Evolutionary conservation across 495 filamentous ascomycete genomes (phyloP), one percentile per base, ranked within the genome.

Genomic region (Penicillium paxilli): DNA sequence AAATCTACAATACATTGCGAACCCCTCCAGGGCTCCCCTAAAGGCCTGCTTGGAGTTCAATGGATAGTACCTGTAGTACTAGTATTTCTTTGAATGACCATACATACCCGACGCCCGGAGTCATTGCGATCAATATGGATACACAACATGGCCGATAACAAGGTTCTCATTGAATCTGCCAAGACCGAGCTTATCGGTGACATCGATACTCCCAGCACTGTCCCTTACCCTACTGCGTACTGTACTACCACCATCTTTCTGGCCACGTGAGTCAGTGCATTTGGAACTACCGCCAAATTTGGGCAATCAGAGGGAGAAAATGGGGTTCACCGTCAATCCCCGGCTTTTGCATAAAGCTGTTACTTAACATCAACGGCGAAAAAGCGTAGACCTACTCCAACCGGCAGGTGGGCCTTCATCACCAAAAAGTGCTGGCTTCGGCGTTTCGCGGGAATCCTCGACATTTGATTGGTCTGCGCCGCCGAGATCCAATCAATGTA

Each of bases 381-480:
- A 46, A 51, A 37, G 61, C 58, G 54, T 67, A 65, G 58, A 67
- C 64, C 54, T 67, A 59, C 64, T 67, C 49, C 40, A 67, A 64
- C 51, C 53, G 64, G 35, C 7, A 38, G 35, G 35, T 38, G 35
- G 35, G 35, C 58, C 58, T 12, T 56, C 12, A 33, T 51, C 38
- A 51, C 17, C 16, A 22, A 16, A 14, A 17, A 28, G 7, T 41
- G 45, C 42, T 35, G 41, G 60, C 30, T n/a, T 67, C 64, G 64
- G 64, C 58, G 64, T 57, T 64, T 67, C 45, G 38, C 10, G 2
- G 16, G n/a, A 2, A 17, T 33, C 0, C 2, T 10, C 19, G 11
- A 0, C 3, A 3, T 17, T 5, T 62, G 52, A 67, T 67, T 67
- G 64, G 64, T 19, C 28, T n/a, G 38, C 42, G 30, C 42, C 55